A percentile compares a stretch with the other conserved stretches of the same genome.
Conservation (phyloP, 495 filamentous ascomycete species). For the Aspergillus leporis region DNA sequence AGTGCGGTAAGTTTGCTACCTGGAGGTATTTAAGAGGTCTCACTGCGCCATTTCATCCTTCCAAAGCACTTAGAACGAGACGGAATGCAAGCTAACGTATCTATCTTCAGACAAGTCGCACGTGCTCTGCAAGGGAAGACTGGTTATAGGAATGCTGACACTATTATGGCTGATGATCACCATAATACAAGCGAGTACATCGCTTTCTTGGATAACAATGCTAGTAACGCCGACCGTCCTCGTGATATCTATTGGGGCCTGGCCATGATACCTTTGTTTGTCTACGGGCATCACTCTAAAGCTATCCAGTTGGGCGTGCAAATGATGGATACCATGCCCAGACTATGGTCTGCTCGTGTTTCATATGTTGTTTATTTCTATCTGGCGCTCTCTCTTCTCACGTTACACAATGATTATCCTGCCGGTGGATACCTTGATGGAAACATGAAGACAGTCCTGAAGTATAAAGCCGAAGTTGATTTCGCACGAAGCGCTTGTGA, state of each 20-base stretch:
- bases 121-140: conserved; percentile 87
- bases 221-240: conserved; percentile 59
- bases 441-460: conserved; percentile 54
- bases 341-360: conserved; percentile 73
- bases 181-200: conserved; percentile 69
- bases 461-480: conserved; percentile 65
- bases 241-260: conserved; percentile 72
- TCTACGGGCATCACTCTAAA: conserved; percentile 72
- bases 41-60: background rate
- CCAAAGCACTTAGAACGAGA: background rate
- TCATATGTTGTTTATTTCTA: conserved; percentile 67
- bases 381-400: conserved; percentile 64
- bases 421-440: conserved; percentile 51
- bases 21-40: background rate
- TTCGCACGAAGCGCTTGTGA: conserved; percentile 67
- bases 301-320: conserved; percentile 66
- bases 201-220: conserved; percentile 45
- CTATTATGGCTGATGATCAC: conserved; percentile 69
- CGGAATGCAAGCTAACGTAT: conserved; percentile 9
- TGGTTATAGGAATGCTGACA: conserved; percentile 48
- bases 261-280: conserved; percentile 68
- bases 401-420: conserved; percentile 58
- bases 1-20: conserved; percentile 38
- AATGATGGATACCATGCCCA: conserved; percentile 56
- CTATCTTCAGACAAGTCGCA: conserved; percentile 60